Evolutionary conservation across 352 stramenopile species (phyloP).

Genomic region (Phytophthora tubulina): DNA sequence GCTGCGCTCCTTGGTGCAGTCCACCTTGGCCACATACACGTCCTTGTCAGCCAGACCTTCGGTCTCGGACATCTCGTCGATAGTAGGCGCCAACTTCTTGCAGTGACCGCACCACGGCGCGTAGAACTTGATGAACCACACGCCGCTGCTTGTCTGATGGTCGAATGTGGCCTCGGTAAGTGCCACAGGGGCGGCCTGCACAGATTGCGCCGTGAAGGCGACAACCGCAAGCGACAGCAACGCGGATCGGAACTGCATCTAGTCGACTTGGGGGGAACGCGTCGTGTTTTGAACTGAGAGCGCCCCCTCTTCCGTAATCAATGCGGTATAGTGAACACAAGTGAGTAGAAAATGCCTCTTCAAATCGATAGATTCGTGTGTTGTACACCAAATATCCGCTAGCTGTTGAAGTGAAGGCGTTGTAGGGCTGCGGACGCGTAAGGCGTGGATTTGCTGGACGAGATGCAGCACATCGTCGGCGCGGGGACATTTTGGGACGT

Average conservation of each 20-base stretch:
- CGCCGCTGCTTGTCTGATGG: constrained; percentile 53
- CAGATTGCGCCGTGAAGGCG: constrained; percentile 33
- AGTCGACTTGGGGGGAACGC: constrained; percentile 15
- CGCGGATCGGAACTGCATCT: constrained; percentile 24
- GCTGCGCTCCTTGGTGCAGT: constrained; percentile 79
- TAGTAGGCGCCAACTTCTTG: constrained; percentile 78
- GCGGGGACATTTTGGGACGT: neutral
- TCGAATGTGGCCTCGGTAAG: constrained; percentile 72
- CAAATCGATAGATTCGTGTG: constrained; percentile 7
- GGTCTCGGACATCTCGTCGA: constrained; percentile 65
- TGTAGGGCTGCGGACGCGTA: neutral
- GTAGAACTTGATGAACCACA: constrained; percentile 90
- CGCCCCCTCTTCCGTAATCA: constrained; percentile 20
- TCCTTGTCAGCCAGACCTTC: constrained; percentile 45
- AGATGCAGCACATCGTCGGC: neutral
- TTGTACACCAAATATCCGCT: neutral
- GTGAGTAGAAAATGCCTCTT: neutral
- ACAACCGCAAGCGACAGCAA: constrained; percentile 46
- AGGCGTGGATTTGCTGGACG: neutral
- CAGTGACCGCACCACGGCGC: constrained; percentile 88
- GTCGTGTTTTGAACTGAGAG: constrained; percentile 25
- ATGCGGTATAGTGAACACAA: constrained; percentile 6
- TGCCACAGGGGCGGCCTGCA: constrained; percentile 37
- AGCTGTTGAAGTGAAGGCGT: neutral
- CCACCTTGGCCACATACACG: constrained; percentile 73